Percentiles rank a stretch among this genome's conserved stretches.
Conservation (phyloP, 768 basidiomycete species). For the Lentinula lateritia region DNA sequence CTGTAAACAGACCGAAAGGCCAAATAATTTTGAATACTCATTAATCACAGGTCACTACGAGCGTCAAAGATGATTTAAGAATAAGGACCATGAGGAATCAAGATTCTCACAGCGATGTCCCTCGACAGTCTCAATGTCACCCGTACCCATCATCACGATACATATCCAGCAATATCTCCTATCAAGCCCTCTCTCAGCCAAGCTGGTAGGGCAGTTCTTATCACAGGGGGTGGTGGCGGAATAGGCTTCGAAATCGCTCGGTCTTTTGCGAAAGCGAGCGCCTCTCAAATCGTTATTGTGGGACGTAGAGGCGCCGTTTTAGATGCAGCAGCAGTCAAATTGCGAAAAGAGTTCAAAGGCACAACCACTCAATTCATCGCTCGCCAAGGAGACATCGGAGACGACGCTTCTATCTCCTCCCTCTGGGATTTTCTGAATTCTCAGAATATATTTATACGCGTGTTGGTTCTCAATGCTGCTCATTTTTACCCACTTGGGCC, state of each 20-base stretch:
- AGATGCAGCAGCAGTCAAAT: neutral
- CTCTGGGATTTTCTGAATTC: neutral
- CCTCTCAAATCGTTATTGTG: neutral
- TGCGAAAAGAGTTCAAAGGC: neutral
- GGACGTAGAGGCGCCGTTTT: neutral
- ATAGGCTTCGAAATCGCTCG: slow-evolving; percentile 3
- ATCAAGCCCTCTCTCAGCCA: neutral
- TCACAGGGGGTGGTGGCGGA: neutral
- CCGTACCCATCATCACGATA: neutral
- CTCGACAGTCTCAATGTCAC: neutral
- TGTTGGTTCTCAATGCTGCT: neutral
- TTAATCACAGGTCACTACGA: too few species aligned
- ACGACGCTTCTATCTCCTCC: neutral
- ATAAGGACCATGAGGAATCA: too few species aligned
- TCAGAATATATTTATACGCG: neutral
- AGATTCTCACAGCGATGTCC: neutral
- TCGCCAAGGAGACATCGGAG: neutral
- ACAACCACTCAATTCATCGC: neutral
- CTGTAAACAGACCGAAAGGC: too few species aligned
- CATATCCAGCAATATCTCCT: neutral
- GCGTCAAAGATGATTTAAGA: too few species aligned
- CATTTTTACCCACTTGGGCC: neutral
- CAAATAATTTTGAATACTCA: too few species aligned
- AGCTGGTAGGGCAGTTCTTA: neutral
- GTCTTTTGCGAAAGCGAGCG: neutral